phyloP scores from a whole-genome alignment of 805 yeast genomes.

The Saturnispora kantuleensis region DNA sequence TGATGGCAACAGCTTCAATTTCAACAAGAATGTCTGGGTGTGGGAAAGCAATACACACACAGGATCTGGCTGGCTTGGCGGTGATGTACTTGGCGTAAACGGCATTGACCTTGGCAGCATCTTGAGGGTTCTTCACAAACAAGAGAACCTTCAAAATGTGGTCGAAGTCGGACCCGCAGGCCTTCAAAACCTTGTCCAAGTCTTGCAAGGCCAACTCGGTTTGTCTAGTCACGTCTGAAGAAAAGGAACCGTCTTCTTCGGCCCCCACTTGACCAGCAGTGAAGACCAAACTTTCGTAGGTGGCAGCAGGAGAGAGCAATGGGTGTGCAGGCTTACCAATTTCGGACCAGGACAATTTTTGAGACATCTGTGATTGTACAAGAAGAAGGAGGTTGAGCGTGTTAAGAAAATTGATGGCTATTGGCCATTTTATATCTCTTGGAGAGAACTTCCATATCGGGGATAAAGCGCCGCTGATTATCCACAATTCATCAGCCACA shows the following conservation, averaged over 20 bases:
- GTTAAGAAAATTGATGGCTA: not conserved
- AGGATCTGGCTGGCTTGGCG: slow-evolving; percentile 43
- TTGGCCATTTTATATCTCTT: not conserved
- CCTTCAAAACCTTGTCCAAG: slow-evolving; percentile 32
- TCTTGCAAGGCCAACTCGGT: slow-evolving; percentile 36
- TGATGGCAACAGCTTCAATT: slow-evolving; percentile 34
- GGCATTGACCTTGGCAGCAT: slow-evolving; percentile 34
- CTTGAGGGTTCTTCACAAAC: slow-evolving; percentile 35
- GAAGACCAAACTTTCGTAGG: slow-evolving; percentile 16
- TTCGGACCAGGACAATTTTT: slow-evolving; percentile 5
- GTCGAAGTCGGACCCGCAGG: slow-evolving; percentile 37
- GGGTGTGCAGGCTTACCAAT: slow-evolving; percentile 8
- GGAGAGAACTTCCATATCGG: no score
- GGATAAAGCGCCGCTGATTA: no score
- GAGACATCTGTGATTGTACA: not conserved
- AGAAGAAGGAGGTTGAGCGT: not conserved
- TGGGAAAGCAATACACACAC: slow-evolving; percentile 43
- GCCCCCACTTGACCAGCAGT: slow-evolving; percentile 23
- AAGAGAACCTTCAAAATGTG: slow-evolving; percentile 40
- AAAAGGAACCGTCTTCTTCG: slow-evolving; percentile 29
- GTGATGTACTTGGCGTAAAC: slow-evolving; percentile 38
- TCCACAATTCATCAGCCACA: no score
- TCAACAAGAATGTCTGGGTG: slow-evolving; percentile 41
- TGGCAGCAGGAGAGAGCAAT: slow-evolving; percentile 14
- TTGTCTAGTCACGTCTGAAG: slow-evolving; percentile 36